Conservation (phyloP, 2,329 filamentous ascomycete species). For the Fusarium sp. region DNA sequence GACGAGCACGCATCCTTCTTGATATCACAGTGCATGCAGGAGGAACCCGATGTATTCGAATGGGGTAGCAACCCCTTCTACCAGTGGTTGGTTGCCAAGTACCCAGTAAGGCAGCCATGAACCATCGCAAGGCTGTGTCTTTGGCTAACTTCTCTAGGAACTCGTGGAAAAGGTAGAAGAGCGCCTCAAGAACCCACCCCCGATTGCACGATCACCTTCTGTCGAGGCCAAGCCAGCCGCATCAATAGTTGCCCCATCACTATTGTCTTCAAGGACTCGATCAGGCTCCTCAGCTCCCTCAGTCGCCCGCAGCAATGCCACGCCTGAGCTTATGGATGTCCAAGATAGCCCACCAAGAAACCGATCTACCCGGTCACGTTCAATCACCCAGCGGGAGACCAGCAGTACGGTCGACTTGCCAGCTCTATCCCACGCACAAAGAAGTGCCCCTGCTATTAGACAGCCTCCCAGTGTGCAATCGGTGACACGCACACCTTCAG, state of each 20-base stretch:
- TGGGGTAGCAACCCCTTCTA: conserved; percentile 63
- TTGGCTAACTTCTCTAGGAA: conserved; percentile 38
- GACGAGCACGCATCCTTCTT: conserved; percentile 64
- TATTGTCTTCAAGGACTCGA: conserved; percentile 39
- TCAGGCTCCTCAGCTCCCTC: conserved; percentile 31
- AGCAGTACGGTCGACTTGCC: conserved; percentile 1
- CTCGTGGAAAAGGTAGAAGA: conserved; percentile 40
- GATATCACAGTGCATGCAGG: conserved; percentile 63
- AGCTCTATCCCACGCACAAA: conserved; percentile 3
- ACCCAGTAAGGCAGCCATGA: conserved; percentile 51
- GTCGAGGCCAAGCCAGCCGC: conserved; percentile 23
- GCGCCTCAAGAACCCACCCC: conserved; percentile 36
- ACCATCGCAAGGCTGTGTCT: not conserved
- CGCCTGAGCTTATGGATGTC: conserved; percentile 23
- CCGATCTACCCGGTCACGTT: conserved; percentile 35
- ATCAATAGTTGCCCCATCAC: conserved; percentile 5
- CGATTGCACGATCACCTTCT: conserved; percentile 29
- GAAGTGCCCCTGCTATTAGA: conserved; percentile 4
- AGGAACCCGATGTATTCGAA: conserved; percentile 47
- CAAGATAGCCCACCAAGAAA: conserved; percentile 15
- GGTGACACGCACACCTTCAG: conserved; percentile 4
- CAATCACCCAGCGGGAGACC: conserved; percentile 17
- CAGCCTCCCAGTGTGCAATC: conserved; percentile 14
- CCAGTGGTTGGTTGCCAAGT: conserved; percentile 58
- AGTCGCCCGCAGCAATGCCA: conserved; percentile 17